Base-by-base conservation (phyloP, 2,329 filamentous ascomycete species). In the Daldinia sp. region DNA sequence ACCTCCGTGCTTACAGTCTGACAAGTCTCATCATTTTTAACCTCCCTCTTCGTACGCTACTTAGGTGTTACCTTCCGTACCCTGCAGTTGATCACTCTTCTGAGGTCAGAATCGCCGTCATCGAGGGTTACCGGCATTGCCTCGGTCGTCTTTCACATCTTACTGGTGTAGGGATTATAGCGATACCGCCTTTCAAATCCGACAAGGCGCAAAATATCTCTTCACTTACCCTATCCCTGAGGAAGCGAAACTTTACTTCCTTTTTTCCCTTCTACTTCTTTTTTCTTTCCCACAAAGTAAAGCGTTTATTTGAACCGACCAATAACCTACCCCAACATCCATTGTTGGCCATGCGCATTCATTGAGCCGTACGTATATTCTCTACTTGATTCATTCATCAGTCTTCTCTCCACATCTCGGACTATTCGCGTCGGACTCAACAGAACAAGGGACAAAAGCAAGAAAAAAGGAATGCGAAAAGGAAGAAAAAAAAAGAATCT, bases 1-100 rank as follows among this genome's bases (percentile, higher is more conserved):
- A 60, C 63, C 67, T 63, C 61, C 64, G 59, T 61, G 50, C 61
- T 69, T 68, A 60, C 64, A 61, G 68, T 68, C 64, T 68, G 64
- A 70, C 68, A 60, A 56, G 57, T 62, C 55, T 64, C 54, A 57
- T 68, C 62, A 62, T 57, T 63, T 67, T 64, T 68, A 65, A 56
- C 61, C 57, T 65, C 61, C 62, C 15, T 50, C 50, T 53, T 51
- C 49, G 23, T 55, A 57, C 57, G 52, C 39, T 61, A 52, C 50
- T 19, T 47, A 39, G 53, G 59, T 58, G 48, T 54, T 61, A 61
- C 59, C 59, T 56, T 29, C 57, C 62, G 51, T 54, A 57, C 52
- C 53, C 60, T 66, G 56, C 60, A 49, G 56, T 57, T 25, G 55
- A 47, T 35, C 47, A 48, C 15, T 53, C 43, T 51, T 61, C 59